Evolutionary conservation across 768 basidiomycete genomes (phyloP).

Genomic region (Pisolithus microcarpus): DNA sequence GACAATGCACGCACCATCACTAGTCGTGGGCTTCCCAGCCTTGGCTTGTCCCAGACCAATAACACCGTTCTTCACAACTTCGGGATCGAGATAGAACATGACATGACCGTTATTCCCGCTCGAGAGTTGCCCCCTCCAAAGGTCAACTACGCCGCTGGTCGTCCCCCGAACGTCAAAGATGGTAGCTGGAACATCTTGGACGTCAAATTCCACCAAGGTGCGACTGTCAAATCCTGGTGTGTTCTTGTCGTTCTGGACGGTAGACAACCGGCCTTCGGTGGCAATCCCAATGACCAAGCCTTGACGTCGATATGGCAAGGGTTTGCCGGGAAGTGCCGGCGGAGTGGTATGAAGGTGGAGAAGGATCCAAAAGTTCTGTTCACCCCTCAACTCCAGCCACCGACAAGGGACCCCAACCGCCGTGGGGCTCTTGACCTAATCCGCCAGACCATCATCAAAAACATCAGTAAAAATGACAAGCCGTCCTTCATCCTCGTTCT

Average conservation of each 20-base stretch:
- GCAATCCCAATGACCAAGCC: conserved; percentile 27
- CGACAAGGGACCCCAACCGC: conserved; percentile 29
- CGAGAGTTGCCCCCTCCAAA: conserved; percentile 56
- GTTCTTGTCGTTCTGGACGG: conserved; percentile 47
- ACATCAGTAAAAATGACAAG: conserved; percentile 23
- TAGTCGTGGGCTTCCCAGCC: conserved; percentile 45
- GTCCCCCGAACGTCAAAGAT: conserved; percentile 37
- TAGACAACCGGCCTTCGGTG: background rate
- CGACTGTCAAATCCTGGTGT: conserved; percentile 50
- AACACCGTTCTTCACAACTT: conserved; percentile 44
- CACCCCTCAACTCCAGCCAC: conserved; percentile 14
- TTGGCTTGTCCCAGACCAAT: conserved; percentile 41
- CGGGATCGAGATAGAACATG: conserved; percentile 43
- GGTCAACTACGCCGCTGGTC: conserved; percentile 47
- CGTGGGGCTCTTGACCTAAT: conserved; percentile 35
- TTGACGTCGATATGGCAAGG: conserved; percentile 40
- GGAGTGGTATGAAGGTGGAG: conserved; percentile 49
- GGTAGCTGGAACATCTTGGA: conserved; percentile 76
- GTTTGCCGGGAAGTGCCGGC: conserved; percentile 49
- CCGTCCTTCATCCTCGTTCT: conserved; percentile 68
- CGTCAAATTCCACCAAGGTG: conserved; percentile 59
- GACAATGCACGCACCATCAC: conserved; percentile 54
- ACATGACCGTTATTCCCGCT: conserved; percentile 60
- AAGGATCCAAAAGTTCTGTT: conserved; percentile 31
- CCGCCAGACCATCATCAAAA: conserved; percentile 31